Conservation (phyloP, 1,284 basidiomycete genomes). For the Leccinum holopus region DNA sequence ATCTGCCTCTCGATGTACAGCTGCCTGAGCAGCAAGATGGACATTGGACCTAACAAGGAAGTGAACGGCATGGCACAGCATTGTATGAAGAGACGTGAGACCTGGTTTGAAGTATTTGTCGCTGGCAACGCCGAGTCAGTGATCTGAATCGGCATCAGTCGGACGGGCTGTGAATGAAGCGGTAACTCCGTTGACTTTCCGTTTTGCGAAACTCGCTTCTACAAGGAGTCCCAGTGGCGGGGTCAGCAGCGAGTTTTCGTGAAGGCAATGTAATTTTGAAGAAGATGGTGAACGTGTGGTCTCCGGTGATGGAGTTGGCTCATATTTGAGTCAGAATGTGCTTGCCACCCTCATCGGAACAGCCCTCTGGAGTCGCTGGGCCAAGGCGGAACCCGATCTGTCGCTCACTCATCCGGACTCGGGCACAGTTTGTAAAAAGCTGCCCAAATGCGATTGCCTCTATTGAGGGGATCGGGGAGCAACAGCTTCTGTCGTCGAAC, state of each 20-base stretch:
- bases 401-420: too few relatives aligned
- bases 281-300: conserved; percentile 34
- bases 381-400: too few relatives aligned
- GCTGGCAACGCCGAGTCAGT: conserved; percentile 80
- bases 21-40: conserved; percentile 79
- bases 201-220: conserved; percentile 88
- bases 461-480: too few relatives aligned
- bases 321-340: too few relatives aligned
- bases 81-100: conserved; percentile 30
- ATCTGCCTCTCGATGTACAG: conserved; percentile 88
- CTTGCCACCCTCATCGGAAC: too few relatives aligned
- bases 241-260: conserved; percentile 82
- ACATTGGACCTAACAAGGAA: conserved; percentile 64
- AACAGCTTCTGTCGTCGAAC: too few relatives aligned
- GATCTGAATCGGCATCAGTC: conserved; percentile 37
- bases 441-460: too few relatives aligned
- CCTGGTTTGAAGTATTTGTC: conserved; percentile 95
- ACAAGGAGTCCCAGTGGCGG: conserved; percentile 82
- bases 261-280: conserved; percentile 83
- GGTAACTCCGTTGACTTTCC: conserved; percentile 51
- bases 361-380: too few relatives aligned
- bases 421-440: too few relatives aligned
- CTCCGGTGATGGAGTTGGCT: too few relatives aligned
- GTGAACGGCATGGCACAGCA: conserved; percentile 7
- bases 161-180: conserved; percentile 41